Conservation (phyloP, 2,329 filamentous ascomycete species). For the Fusarium heterosporum region DNA sequence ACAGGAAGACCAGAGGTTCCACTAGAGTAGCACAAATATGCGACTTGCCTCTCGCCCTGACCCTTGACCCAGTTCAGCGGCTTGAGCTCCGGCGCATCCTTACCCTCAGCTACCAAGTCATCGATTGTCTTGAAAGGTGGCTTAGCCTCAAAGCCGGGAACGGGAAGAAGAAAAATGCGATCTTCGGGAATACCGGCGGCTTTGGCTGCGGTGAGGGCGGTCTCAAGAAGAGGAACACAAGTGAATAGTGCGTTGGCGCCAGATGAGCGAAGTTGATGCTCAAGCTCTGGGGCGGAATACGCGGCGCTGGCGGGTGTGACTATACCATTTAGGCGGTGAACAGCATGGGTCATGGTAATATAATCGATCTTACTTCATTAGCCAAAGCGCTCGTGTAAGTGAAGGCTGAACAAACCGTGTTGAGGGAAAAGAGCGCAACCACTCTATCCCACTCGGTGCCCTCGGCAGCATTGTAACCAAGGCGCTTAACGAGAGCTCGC, state of each 20-base stretch:
- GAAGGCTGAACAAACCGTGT: conserved; percentile 68
- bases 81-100: conserved; percentile 63
- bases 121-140: conserved; percentile 72
- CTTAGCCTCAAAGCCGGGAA: conserved; percentile 67
- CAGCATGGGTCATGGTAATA: conserved; percentile 76
- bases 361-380: conserved; percentile 72
- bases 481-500: conserved; percentile 74
- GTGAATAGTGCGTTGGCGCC: conserved; percentile 78
- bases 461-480: conserved; percentile 76
- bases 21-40: conserved; percentile 84
- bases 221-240: conserved; percentile 73
- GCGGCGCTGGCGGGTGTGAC: conserved; percentile 80
- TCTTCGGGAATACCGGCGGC: conserved; percentile 71
- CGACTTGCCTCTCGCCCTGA: conserved; percentile 74
- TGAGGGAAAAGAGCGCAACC: conserved; percentile 80
- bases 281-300: conserved; percentile 76
- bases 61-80: conserved; percentile 71
- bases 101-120: conserved; percentile 73
- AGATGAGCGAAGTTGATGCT: conserved; percentile 77
- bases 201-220: conserved; percentile 72
- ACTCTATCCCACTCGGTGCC: conserved; percentile 87
- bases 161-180: conserved; percentile 75
- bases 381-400: neutral
- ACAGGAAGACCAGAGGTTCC: conserved; percentile 83
- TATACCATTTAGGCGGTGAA: conserved; percentile 80